These are phyloP conservation scores for Groenewaldozyma tartarivorans DNA, from an alignment of 805 yeast genomes.

Conservation along the genomic window DNA sequence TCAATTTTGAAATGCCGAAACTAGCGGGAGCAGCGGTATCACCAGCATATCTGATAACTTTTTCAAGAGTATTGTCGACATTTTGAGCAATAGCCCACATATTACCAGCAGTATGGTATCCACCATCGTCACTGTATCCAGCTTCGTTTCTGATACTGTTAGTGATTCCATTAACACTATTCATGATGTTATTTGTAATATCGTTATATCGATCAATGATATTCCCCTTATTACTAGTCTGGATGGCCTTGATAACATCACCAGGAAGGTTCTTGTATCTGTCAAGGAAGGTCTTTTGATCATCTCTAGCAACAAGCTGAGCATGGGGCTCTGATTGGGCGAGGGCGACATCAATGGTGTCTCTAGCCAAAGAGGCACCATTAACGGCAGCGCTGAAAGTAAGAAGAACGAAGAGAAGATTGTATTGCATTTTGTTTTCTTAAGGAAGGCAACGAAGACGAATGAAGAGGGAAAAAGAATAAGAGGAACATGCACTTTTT, in stretches of 20 bases:
- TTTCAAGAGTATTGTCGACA: not conserved
- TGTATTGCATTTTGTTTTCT: not conserved
- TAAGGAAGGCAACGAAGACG: not conserved
- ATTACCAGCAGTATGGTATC: not conserved
- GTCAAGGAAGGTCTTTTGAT: too few relatives aligned
- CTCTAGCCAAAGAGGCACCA: too few relatives aligned
- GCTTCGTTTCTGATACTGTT: not conserved
- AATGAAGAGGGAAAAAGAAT: not conserved
- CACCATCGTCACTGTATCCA: not conserved
- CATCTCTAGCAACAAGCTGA: too few relatives aligned
- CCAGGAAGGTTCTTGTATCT: not conserved
- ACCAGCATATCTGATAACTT: not conserved
- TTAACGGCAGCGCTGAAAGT: not conserved
- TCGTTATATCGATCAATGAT: not conserved
- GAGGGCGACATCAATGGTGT: too few relatives aligned
- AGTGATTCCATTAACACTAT: not conserved
- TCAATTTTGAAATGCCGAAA: not conserved
- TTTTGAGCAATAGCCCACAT: conserved; percentile 2
- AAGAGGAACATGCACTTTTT: not conserved
- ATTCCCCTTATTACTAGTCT: not conserved
- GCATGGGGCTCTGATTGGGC: too few relatives aligned
- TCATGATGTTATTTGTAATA: not conserved
- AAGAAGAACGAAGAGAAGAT: not conserved
- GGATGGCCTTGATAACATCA: not conserved
- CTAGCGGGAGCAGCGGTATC: not conserved